These are phyloP conservation scores for Carnegiea gigantea DNA, from an alignment of 179 eudicot species.

Conservation along the genomic window DNA sequence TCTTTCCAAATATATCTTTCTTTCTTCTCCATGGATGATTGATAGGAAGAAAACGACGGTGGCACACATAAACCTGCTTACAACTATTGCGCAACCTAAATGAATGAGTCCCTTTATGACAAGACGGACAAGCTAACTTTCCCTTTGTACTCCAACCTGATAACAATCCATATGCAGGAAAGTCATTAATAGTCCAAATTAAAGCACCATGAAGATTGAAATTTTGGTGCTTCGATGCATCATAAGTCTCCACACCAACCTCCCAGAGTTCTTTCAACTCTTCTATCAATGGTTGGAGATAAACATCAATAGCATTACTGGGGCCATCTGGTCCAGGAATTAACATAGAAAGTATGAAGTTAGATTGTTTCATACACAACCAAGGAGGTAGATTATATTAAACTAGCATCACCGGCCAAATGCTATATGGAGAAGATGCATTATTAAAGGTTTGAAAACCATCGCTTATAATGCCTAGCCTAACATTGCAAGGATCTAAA, in stretches of 20 bases:
- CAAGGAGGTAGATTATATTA: no score
- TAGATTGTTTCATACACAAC: no score
- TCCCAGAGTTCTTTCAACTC: not conserved
- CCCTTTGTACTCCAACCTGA: not conserved
- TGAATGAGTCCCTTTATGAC: not conserved
- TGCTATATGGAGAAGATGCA: no score
- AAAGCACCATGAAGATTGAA: not conserved
- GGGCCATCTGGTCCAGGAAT: no score
- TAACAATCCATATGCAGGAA: not conserved
- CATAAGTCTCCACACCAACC: not conserved
- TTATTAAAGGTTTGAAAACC: no score
- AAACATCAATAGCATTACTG: not conserved
- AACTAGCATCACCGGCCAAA: no score
- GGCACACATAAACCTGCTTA: not conserved
- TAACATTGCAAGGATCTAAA: no score
- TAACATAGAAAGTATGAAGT: no score
- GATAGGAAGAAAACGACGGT: not conserved
- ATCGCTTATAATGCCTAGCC: no score
- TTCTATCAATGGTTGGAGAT: not conserved
- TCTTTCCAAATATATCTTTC: not conserved
- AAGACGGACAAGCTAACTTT: not conserved
- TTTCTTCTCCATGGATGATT: slow-evolving; percentile 2
- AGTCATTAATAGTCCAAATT: not conserved
- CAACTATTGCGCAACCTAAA: not conserved
- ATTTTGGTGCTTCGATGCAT: not conserved